A percentile compares a stretch with the other conserved stretches of the same genome.
Conservation (phyloP, 1,139 yeast genomes). For the Waltiozyma sp. region DNA sequence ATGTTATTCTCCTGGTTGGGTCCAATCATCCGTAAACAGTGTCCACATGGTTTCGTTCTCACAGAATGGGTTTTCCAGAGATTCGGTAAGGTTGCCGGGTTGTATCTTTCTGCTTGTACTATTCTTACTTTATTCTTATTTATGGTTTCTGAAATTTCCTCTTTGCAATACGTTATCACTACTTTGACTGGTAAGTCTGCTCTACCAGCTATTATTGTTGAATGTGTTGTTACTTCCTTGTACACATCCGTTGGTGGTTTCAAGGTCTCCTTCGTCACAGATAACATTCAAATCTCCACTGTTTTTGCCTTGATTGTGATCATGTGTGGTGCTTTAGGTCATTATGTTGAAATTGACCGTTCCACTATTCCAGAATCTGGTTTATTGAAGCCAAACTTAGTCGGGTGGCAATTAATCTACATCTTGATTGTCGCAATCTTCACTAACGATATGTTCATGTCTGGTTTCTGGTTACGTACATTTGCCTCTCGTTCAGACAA, state of each 20-base stretch:
- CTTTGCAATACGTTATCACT: slow-evolving; percentile 64
- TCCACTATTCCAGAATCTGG: slow-evolving; percentile 55
- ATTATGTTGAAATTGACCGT: slow-evolving; percentile 60
- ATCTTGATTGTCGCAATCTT: slow-evolving; percentile 78
- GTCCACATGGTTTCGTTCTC: slow-evolving; percentile 86
- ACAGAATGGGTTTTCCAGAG: slow-evolving; percentile 92
- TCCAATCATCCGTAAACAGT: slow-evolving; percentile 63
- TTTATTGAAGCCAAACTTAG: slow-evolving; percentile 46
- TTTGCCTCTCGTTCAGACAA: slow-evolving; percentile 75
- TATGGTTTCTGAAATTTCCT: slow-evolving; percentile 81
- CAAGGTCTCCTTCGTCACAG: slow-evolving; percentile 80
- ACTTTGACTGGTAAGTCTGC: slow-evolving; percentile 74
- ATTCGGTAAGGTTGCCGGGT: slow-evolving; percentile 60
- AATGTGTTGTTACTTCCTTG: slow-evolving; percentile 81
- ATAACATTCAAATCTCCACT: slow-evolving; percentile 72
- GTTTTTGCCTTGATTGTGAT: slow-evolving; percentile 58
- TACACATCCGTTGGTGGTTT: slow-evolving; percentile 89
- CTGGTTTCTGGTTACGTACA: slow-evolving; percentile 91
- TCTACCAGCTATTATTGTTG: slow-evolving; percentile 76
- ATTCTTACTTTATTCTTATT: slow-evolving; percentile 77
- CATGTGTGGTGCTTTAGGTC: slow-evolving; percentile 73
- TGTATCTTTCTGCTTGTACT: slow-evolving; percentile 73
- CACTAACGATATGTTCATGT: slow-evolving; percentile 81
- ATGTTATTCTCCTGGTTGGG: slow-evolving; percentile 73
- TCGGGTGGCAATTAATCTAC: slow-evolving; percentile 86